Base-by-base conservation (phyloP, 2,329 filamentous ascomycete species). In the Pseudogymnoascus sp. region DNA sequence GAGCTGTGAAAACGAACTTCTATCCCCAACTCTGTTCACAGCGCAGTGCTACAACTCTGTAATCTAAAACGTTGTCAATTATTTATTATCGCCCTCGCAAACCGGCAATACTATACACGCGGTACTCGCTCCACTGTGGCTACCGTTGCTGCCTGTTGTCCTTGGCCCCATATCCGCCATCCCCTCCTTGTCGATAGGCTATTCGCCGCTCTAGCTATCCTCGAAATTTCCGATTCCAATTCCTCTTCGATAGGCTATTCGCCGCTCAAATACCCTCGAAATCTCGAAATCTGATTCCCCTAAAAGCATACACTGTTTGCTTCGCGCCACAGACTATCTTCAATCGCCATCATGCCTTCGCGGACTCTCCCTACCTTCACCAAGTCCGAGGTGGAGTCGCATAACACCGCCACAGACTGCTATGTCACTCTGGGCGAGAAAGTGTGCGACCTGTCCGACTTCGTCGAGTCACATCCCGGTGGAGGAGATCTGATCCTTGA, bases 361-460 rank as follows among this genome's bases (percentile, higher is more conserved):
- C 84, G 84, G 72, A 92, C 85, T 58, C 84, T 97, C 58, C 93
- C 93, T 62, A 93, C 88, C 29, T 87, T 97, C 71, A 87, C 90
- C 58, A 81, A 81, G 68, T 84, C 87, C 67, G 90, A 99, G 73
- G 86, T 99, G 71, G 85, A 87, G 74, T 79, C 85, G 68, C 92
- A 96, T 75, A 93, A 89, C 74, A 87, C 84, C 54, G 78, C 79
- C 58, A 84, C 91, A 71, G 96, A 91, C 58, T 97, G 93, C 79
- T 99, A 92, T 79, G 92, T 99, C 68, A 94, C 90, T 2, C 81
- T 97, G 61, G 92, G 91, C 65, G 82, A 83, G 63, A 95, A 93
- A 68, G 93, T 99, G 68, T 99, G 92, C 81, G 93, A 99, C 79
- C 83, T 99, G 66, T 97, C 94, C 63, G 85, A 90, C 61, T 99